Conservation (phyloP, 176 grass and related monocot species). For the Oryza officinalis region DNA sequence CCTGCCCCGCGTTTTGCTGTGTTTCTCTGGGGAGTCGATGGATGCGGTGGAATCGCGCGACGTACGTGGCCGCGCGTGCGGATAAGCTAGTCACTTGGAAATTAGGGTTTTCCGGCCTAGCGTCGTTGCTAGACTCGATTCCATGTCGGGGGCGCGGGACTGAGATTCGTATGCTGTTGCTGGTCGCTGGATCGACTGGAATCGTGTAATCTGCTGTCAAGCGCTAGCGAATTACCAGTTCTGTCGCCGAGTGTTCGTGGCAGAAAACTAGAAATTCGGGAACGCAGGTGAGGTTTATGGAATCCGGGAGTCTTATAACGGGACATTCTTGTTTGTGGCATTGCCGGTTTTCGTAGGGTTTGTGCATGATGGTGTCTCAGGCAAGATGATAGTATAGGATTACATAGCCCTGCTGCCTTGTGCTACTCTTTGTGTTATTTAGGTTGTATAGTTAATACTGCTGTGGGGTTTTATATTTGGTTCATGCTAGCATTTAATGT, state of each 20-base stretch:
- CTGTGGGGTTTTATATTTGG: neutral
- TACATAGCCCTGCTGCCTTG: neutral
- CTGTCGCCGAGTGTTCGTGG: neutral
- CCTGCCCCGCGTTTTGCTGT: neutral
- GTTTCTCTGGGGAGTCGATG: neutral
- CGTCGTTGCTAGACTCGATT: neutral
- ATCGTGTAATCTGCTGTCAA: neutral
- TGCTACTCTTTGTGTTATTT: neutral
- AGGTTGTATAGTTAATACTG: neutral
- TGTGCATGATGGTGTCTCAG: neutral
- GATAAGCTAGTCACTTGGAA: neutral
- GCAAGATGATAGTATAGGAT: neutral
- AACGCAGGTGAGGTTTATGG: neutral
- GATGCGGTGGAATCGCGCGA: neutral
- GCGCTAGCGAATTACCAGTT: neutral
- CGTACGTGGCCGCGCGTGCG: neutral
- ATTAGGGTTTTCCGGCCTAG: conserved; percentile 15
- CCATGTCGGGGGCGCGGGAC: neutral
- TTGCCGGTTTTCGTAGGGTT: neutral
- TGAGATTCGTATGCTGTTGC: neutral
- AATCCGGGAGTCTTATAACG: neutral
- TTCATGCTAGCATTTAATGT: neutral
- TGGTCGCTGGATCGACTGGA: neutral
- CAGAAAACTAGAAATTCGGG: neutral
- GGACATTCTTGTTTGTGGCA: neutral